phyloP scores from a whole-genome alignment of 306 rosid genomes.

The Astragalus glycyphyllos region DNA sequence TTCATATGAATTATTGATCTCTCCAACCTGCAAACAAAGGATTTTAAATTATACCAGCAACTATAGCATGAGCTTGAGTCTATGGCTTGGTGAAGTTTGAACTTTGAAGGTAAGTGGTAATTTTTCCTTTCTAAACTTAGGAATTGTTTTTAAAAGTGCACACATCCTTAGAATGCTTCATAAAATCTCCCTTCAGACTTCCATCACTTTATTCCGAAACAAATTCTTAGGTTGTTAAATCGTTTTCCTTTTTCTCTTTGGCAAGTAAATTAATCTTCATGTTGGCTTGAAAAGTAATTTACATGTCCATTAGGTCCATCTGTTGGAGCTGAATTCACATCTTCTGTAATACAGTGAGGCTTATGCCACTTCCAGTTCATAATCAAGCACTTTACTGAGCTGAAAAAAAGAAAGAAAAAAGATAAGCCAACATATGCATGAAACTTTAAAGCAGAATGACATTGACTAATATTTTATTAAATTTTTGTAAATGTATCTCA shows the following conservation, averaged over 20 bases:
- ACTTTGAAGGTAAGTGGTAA: neutral
- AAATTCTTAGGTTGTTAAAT: too few species aligned
- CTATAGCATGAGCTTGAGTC: neutral
- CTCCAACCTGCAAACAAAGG: conserved; percentile 33
- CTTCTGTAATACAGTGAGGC: conserved; percentile 31
- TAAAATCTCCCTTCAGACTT: too few species aligned
- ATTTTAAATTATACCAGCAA: neutral
- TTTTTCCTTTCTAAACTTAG: neutral
- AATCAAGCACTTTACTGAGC: conserved; percentile 49
- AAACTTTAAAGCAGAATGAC: neutral
- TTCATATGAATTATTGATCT: conserved; percentile 13
- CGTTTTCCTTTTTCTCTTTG: too few species aligned
- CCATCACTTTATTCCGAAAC: too few species aligned
- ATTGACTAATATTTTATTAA: neutral
- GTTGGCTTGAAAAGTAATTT: conserved; percentile 12
- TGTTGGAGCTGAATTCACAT: conserved; percentile 33
- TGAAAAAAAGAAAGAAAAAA: conserved; percentile 13
- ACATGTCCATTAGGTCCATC: conserved; percentile 27
- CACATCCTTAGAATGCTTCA: neutral
- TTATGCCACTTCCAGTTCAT: conserved; percentile 51
- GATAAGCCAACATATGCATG: neutral
- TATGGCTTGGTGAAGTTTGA: neutral
- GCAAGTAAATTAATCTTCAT: neutral
- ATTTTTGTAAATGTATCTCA: neutral
- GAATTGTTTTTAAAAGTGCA: neutral